Percentiles rank a stretch among this genome's conserved stretches.
Conservation (phyloP, 352 stramenopile genomes). For the Thraustochytrium striatum region DNA sequence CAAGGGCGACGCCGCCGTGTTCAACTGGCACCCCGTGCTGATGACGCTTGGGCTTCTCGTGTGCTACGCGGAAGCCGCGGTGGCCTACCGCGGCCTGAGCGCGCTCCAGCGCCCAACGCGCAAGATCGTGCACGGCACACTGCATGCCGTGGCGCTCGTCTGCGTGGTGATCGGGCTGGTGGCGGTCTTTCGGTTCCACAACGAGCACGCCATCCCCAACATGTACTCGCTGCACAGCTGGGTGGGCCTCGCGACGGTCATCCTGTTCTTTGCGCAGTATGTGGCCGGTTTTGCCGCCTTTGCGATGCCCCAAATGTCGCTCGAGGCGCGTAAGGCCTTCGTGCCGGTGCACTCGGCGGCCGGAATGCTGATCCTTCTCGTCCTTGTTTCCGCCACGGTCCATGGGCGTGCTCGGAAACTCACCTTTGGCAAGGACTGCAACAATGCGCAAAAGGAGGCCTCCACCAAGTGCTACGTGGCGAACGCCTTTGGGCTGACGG, state of each 20-base stretch:
- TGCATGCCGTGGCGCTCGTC: conserved; percentile 66
- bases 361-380: conserved; percentile 63
- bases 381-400: conserved; percentile 63
- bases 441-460: conserved; percentile 71
- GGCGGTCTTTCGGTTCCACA: conserved; percentile 77
- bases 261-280: conserved; percentile 63
- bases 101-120: conserved; percentile 47
- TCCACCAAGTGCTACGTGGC: conserved; percentile 67
- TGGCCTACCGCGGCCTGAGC: not conserved
- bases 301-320: conserved; percentile 67
- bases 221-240: conserved; percentile 78
- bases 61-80: conserved; percentile 62
- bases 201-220: conserved; percentile 77
- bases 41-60: conserved; percentile 76
- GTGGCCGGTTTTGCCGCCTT: conserved; percentile 66
- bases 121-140: conserved; percentile 65
- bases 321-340: conserved; percentile 57
- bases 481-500: not conserved
- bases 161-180: conserved; percentile 63
- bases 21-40: conserved; percentile 78
- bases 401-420: conserved; percentile 70
- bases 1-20: conserved; percentile 64
- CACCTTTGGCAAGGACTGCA: conserved; percentile 74
- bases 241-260: conserved; percentile 66
- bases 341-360: conserved; percentile 67